These are phyloP conservation scores for Graphilbum fragrans DNA, from an alignment of 2,329 filamentous ascomycete genomes.

Conservation along the genomic window DNA sequence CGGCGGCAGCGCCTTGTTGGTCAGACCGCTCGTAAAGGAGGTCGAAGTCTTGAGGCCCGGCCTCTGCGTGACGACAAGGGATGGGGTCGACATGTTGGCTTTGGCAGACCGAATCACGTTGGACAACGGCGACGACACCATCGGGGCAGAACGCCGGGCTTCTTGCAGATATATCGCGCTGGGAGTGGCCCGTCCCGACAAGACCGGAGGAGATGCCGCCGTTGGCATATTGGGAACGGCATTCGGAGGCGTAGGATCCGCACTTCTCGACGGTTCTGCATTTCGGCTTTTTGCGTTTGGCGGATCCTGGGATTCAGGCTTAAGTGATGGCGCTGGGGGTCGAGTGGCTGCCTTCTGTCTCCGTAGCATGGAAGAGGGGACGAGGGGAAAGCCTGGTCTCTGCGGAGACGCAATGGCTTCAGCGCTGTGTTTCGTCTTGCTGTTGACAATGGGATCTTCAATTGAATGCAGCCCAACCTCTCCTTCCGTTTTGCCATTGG, in stretches of 20 bases:
- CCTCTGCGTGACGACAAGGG: background rate
- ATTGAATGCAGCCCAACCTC: too few relatives aligned
- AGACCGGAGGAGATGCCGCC: conserved; percentile 1
- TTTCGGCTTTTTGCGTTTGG: background rate
- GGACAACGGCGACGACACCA: conserved; percentile 11
- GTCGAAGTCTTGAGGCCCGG: conserved; percentile 1
- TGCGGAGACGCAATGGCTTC: too few relatives aligned
- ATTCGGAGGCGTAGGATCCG: background rate
- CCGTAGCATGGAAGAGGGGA: too few relatives aligned
- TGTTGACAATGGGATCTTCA: too few relatives aligned
- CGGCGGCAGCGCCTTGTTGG: background rate
- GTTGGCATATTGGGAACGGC: background rate
- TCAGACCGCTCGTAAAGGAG: background rate
- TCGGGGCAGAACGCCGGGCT: conserved; percentile 19
- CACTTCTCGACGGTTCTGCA: too few relatives aligned
- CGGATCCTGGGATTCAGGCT: background rate
- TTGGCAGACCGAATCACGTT: conserved; percentile 8
- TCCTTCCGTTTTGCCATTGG: too few relatives aligned
- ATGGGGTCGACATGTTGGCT: conserved; percentile 3
- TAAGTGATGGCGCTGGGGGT: background rate
- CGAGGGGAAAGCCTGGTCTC: too few relatives aligned
- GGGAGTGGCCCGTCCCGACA: conserved; percentile 11
- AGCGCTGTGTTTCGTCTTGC: too few relatives aligned
- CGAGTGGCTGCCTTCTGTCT: background rate
- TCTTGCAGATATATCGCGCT: conserved; percentile 23